Percentiles rank a stretch among this genome's conserved stretches.
Evolutionary conservation across 192 early-diverging fungal genomes (phyloP).

Genomic region (Linnemannia hyalina): DNA sequence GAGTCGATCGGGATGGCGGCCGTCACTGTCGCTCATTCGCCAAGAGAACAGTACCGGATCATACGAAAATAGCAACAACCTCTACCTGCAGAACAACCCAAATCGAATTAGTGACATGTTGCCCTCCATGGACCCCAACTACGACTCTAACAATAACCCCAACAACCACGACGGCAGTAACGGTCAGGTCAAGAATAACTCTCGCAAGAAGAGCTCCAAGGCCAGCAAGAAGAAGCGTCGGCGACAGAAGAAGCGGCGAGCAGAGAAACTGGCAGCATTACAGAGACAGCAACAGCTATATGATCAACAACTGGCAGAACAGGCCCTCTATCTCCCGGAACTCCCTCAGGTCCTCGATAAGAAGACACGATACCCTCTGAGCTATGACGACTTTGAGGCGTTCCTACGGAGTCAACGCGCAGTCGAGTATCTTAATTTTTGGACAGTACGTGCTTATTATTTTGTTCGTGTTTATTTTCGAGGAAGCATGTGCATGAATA

Average conservation of each 20-base stretch:
- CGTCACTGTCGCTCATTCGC: constrained; percentile 42
- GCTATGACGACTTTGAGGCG: constrained; percentile 28
- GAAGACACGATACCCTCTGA: constrained; percentile 22
- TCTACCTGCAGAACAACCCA: constrained; percentile 38
- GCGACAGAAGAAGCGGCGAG: constrained; percentile 17
- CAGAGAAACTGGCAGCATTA: constrained; percentile 15
- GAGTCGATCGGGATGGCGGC: constrained; percentile 44
- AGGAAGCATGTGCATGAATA: not conserved
- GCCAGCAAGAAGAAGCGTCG: constrained; percentile 27
- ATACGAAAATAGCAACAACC: not conserved
- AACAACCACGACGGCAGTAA: not conserved
- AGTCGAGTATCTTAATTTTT: constrained; percentile 33
- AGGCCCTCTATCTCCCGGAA: constrained; percentile 11
- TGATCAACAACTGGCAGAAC: constrained; percentile 28
- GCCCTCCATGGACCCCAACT: not conserved
- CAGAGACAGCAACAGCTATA: constrained; percentile 38
- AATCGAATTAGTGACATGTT: constrained; percentile 23
- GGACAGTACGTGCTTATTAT: constrained; percentile 15
- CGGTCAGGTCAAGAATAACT: not conserved
- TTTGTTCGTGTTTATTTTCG: not conserved
- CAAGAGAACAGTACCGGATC: constrained; percentile 45
- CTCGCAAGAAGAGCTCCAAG: constrained; percentile 14
- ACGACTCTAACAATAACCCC: not conserved
- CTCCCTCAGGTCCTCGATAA: constrained; percentile 20
- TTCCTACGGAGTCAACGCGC: constrained; percentile 22